These are phyloP conservation scores for Grosmannia clavigera DNA, from an alignment of 2,329 filamentous ascomycete genomes.

Conservation along the genomic window DNA sequence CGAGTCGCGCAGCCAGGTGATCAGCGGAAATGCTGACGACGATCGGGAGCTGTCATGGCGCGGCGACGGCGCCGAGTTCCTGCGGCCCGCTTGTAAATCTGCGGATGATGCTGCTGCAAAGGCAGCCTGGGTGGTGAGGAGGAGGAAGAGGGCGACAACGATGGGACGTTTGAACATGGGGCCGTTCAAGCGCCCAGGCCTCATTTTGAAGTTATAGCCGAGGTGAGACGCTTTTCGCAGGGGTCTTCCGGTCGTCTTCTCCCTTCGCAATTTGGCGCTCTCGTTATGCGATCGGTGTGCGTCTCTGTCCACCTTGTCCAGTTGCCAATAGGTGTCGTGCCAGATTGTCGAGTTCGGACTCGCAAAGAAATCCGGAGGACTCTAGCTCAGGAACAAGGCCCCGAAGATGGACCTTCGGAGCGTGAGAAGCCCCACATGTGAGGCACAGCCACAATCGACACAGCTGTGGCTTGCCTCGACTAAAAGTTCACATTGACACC, in stretches of 20 bases:
- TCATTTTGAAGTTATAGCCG: neutral
- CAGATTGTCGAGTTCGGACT: neutral
- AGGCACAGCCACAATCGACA: neutral
- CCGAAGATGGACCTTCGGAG: neutral
- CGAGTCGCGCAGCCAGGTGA: constrained; percentile 38
- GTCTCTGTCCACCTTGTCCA: neutral
- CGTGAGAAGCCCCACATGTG: neutral
- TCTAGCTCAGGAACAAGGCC: neutral
- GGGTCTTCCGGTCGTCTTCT: neutral
- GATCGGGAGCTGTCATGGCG: neutral
- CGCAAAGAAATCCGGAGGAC: neutral
- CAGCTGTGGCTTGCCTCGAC: neutral
- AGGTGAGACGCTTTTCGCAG: neutral
- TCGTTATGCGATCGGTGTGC: neutral
- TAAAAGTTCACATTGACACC: neutral
- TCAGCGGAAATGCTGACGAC: constrained; percentile 27
- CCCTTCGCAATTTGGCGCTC: neutral
- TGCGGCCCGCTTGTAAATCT: neutral
- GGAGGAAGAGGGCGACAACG: neutral
- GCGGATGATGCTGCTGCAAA: neutral
- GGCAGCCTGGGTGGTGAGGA: neutral
- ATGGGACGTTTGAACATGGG: neutral
- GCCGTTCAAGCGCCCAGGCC: neutral
- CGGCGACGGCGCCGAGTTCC: neutral
- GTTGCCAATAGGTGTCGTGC: neutral